Evolutionary conservation across 2,329 filamentous ascomycete species (phyloP).

Genomic region (Claviceps purpurea): DNA sequence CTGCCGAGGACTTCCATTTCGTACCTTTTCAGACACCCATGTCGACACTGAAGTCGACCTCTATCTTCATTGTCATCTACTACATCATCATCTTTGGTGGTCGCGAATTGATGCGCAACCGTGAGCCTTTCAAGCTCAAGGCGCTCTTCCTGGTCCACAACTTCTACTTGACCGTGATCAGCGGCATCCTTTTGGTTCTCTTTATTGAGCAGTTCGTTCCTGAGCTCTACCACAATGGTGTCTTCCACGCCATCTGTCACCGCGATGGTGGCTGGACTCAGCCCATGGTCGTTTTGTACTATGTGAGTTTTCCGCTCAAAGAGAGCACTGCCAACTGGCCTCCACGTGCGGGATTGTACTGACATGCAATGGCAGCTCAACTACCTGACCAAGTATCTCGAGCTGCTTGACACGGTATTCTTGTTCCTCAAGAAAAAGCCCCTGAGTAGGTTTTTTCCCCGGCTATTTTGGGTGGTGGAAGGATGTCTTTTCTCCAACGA

Average conservation of each 20-base stretch:
- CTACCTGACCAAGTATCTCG: constrained; percentile 96
- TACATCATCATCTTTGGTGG: constrained; percentile 90
- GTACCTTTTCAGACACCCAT: constrained; percentile 69
- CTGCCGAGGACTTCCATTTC: constrained; percentile 77
- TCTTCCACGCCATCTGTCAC: constrained; percentile 84
- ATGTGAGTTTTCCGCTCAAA: constrained; percentile 46
- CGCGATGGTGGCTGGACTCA: constrained; percentile 80
- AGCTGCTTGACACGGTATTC: constrained; percentile 91
- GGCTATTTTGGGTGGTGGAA: no score
- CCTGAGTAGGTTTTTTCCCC: constrained; percentile 36
- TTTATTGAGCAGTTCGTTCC: constrained; percentile 87
- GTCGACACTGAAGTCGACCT: constrained; percentile 76
- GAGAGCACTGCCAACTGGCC: not conserved
- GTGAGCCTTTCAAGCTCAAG: constrained; percentile 76
- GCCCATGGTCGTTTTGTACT: constrained; percentile 87
- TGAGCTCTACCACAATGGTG: constrained; percentile 62
- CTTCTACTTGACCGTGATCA: constrained; percentile 81
- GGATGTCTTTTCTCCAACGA: not conserved
- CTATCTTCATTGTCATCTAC: constrained; percentile 72
- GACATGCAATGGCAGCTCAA: constrained; percentile 55
- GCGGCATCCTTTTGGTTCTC: constrained; percentile 63
- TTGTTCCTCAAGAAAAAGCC: constrained; percentile 99
- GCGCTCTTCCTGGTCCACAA: constrained; percentile 91
- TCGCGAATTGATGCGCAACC: constrained; percentile 80
- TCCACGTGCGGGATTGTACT: not conserved